Conservation (phyloP, 805 yeast genomes). For the Pichia occidentalis region DNA sequence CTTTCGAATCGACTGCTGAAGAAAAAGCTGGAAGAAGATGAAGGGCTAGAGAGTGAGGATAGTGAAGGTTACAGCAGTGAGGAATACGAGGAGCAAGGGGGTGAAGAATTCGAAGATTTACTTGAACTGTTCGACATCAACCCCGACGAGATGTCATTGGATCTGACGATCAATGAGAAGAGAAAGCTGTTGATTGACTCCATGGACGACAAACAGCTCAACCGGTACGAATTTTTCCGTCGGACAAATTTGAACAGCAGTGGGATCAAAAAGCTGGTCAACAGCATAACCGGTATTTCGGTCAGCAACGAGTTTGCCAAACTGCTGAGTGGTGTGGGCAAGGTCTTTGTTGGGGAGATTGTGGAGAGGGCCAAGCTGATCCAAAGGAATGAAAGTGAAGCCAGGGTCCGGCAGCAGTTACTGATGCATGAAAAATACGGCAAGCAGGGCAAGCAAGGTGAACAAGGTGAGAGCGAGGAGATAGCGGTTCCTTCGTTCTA, state of each 20-base stretch:
- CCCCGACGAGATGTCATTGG: constrained; percentile 28
- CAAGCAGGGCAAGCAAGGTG: constrained; percentile 31
- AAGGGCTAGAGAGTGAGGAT: constrained; percentile 24
- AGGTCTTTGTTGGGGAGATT: constrained; percentile 84
- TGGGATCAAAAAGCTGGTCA: constrained; percentile 75
- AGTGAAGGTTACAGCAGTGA: constrained; percentile 21
- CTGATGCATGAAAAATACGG: constrained; percentile 36
- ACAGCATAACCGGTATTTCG: constrained; percentile 70
- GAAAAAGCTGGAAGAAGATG: constrained; percentile 26
- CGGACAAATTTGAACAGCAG: constrained; percentile 68
- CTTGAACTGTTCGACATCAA: constrained; percentile 27
- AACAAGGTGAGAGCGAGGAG: constrained; percentile 20
- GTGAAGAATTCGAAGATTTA: constrained; percentile 25
- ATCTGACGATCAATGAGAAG: constrained; percentile 47
- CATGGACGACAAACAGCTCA: constrained; percentile 77
- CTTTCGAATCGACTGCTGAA: constrained; percentile 20
- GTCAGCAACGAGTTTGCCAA: constrained; percentile 75
- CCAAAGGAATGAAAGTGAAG: constrained; percentile 49
- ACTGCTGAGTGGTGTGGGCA: constrained; percentile 78
- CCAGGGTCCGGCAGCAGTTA: constrained; percentile 33
- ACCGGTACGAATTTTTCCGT: constrained; percentile 79
- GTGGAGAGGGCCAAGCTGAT: constrained; percentile 75
- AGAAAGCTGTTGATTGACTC: constrained; percentile 59
- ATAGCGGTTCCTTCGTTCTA: constrained; percentile 21
- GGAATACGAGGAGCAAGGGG: constrained; percentile 24